These are phyloP conservation scores for Beauveria sp. DNA, from an alignment of 2,329 filamentous ascomycete genomes.

Conservation along the genomic window DNA sequence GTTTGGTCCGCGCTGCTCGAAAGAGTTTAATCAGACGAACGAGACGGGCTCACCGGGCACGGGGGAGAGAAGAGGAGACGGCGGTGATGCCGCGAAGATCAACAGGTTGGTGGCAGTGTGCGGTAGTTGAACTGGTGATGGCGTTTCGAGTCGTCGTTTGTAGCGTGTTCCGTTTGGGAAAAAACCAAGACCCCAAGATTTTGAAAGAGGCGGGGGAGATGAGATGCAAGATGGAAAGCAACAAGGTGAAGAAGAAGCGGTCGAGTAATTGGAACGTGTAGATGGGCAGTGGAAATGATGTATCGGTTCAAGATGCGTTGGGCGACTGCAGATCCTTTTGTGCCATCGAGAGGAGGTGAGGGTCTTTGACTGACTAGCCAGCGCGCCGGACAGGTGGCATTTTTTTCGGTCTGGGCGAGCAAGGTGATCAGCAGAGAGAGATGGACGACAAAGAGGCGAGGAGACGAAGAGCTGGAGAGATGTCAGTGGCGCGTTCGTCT, in stretches of 20 bases:
- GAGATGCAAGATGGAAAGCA: neutral
- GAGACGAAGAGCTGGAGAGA: neutral
- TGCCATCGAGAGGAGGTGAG: neutral
- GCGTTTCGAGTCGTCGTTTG: neutral
- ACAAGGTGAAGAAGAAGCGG: neutral
- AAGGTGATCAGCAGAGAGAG: neutral
- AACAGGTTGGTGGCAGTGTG: neutral
- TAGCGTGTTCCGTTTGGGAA: neutral
- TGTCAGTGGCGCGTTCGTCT: neutral
- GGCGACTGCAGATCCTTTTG: constrained; percentile 1
- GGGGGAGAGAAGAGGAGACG: neutral
- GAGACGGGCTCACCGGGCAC: neutral
- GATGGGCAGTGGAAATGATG: neutral
- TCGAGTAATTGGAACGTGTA: neutral
- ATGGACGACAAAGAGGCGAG: neutral
- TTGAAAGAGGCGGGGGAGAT: neutral
- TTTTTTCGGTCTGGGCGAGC: neutral
- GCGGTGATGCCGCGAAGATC: neutral
- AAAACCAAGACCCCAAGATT: neutral
- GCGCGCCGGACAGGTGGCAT: neutral
- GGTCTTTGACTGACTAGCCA: neutral
- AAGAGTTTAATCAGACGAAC: neutral
- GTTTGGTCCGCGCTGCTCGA: neutral
- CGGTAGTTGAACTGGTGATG: neutral
- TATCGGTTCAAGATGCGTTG: constrained; percentile 1